Conservation (phyloP, 1,139 yeast genomes). For the Sugiyamaella neomexicana region DNA sequence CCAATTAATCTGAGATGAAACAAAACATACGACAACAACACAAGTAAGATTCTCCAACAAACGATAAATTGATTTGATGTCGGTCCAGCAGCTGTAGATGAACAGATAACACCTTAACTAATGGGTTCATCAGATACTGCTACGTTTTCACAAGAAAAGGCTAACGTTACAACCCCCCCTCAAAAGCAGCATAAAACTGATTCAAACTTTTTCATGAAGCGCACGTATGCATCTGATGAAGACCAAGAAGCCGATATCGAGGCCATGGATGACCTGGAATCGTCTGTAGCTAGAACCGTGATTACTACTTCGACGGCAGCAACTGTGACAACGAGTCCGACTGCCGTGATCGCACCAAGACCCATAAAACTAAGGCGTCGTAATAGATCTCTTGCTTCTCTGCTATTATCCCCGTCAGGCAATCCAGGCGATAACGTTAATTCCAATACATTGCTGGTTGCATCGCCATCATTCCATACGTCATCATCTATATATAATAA, state of each 20-base stretch:
- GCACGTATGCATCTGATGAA: neutral
- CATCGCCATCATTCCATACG: conserved; percentile 3
- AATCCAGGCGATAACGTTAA: neutral
- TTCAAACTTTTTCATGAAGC: neutral
- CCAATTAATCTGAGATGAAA: neutral
- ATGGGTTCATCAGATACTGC: neutral
- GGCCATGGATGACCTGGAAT: neutral
- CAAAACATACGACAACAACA: neutral
- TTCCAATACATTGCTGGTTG: conserved; percentile 18
- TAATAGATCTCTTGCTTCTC: conserved; percentile 28
- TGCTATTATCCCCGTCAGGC: conserved; percentile 22
- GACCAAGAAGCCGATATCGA: neutral
- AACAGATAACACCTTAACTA: too few relatives aligned
- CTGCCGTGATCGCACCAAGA: conserved; percentile 26
- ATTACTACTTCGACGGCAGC: neutral
- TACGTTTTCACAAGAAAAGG: neutral
- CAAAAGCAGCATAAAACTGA: neutral
- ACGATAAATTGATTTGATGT: neutral
- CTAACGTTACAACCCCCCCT: neutral
- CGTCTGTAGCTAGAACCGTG: neutral
- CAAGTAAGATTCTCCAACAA: neutral
- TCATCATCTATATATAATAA: conserved; percentile 2
- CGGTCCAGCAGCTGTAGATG: too few relatives aligned
- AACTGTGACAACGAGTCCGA: neutral
- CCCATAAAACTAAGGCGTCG: conserved; percentile 30